These are phyloP conservation scores for Eremothecium gossypii DNA, from an alignment of 1,139 yeast genomes.

Conservation along the genomic window DNA sequence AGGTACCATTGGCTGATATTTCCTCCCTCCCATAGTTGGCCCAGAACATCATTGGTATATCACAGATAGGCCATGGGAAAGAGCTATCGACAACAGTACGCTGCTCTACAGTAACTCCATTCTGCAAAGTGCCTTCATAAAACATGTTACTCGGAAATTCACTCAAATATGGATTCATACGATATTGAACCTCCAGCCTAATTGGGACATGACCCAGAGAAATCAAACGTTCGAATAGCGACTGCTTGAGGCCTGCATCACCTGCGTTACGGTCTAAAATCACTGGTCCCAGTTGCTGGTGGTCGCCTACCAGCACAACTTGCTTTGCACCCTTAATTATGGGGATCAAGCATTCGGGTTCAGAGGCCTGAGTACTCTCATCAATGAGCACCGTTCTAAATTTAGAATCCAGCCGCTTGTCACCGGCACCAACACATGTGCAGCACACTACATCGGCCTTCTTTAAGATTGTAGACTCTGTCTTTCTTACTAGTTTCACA, in stretches of 20 bases:
- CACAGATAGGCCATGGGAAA: conserved; percentile 86
- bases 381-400: conserved; percentile 80
- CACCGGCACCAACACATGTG: conserved; percentile 93
- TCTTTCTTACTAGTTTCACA: conserved; percentile 34
- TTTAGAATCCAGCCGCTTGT: conserved; percentile 44
- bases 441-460: conserved; percentile 78
- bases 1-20: conserved; percentile 71
- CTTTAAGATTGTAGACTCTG: conserved; percentile 44
- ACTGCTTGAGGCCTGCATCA: conserved; percentile 77
- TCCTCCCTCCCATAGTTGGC: conserved; percentile 85
- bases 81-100: conserved; percentile 46
- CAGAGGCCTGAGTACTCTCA: conserved; percentile 90
- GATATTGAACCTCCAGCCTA: conserved; percentile 82
- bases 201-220: conserved; percentile 81
- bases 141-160: conserved; percentile 90
- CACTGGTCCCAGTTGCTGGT: conserved; percentile 90
- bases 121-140: conserved; percentile 86
- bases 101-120: conserved; percentile 76
- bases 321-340: conserved; percentile 84
- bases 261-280: conserved; percentile 72
- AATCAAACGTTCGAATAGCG: conserved; percentile 77
- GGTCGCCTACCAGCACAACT: conserved; percentile 87
- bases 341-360: conserved; percentile 86
- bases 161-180: conserved; percentile 86
- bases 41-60: conserved; percentile 93